phyloP scores from a whole-genome alignment of 371 early-diverging fungal genomes.

The Mucor velutinosus region DNA sequence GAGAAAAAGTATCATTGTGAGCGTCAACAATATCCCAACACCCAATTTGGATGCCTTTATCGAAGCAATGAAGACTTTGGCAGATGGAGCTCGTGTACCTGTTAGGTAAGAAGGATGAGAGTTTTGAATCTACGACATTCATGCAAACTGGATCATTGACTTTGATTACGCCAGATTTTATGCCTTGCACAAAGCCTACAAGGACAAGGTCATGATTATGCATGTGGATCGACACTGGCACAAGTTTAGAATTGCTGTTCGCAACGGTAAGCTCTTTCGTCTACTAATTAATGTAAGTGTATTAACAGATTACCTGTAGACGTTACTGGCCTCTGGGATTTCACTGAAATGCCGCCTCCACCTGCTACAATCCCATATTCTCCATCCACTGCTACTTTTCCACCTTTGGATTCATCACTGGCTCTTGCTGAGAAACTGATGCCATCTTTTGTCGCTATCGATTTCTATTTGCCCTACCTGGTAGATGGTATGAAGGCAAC shows the following conservation, averaged over 20 bases:
- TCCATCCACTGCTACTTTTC: constrained; percentile 67
- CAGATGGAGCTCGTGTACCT: constrained; percentile 84
- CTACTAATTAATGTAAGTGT: neutral
- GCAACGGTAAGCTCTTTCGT: constrained; percentile 63
- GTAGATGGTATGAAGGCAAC: constrained; percentile 71
- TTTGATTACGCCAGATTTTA: constrained; percentile 57
- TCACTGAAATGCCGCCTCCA: constrained; percentile 69
- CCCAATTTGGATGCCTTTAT: constrained; percentile 84
- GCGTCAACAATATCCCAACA: constrained; percentile 74
- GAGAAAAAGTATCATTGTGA: constrained; percentile 68
- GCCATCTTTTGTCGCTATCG: constrained; percentile 75
- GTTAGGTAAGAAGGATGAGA: constrained; percentile 42
- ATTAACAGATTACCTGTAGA: neutral
- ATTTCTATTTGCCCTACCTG: constrained; percentile 72
- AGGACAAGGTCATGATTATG: constrained; percentile 80
- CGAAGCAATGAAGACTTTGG: constrained; percentile 62
- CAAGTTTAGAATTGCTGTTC: constrained; percentile 70
- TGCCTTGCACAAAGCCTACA: constrained; percentile 64
- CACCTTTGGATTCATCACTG: constrained; percentile 59
- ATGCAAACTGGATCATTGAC: neutral
- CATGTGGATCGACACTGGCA: constrained; percentile 89
- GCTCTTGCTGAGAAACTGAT: constrained; percentile 64
- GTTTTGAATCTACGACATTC: neutral
- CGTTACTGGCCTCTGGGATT: constrained; percentile 82
- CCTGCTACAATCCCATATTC: constrained; percentile 44